Evolutionary conservation across 2,329 filamentous ascomycete genomes (phyloP).

Genomic region (Fusarium sp.): DNA sequence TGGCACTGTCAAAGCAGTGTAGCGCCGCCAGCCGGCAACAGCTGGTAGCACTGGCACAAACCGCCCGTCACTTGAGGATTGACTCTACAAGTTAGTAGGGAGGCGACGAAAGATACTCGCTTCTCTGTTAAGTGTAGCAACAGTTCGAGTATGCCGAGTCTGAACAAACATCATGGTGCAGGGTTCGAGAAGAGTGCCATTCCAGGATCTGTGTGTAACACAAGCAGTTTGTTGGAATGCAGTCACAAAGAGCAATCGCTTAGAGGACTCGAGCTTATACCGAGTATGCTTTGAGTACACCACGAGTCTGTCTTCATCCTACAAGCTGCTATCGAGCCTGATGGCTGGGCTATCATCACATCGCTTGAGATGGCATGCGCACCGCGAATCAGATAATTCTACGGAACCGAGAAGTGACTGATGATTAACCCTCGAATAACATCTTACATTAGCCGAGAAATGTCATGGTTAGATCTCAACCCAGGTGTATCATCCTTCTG

Average conservation of each 20-base stretch:
- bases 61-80: background rate
- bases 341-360: background rate
- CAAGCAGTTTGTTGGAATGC: background rate
- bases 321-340: no score
- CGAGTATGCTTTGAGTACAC: background rate
- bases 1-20: background rate
- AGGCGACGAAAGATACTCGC: no score
- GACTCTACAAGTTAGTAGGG: rapidly evolving
- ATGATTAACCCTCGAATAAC: background rate
- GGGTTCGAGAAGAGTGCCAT: background rate
- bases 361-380: background rate
- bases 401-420: no score
- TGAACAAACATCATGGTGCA: background rate
- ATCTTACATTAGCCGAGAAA: background rate
- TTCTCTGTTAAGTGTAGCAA: background rate
- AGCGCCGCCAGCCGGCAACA: background rate
- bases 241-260: background rate
- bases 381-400: background rate
- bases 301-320: background rate
- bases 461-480: rapidly evolving
- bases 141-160: background rate
- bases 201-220: background rate
- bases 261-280: background rate
- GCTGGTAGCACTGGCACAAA: background rate
- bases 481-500: background rate